Evolutionary conservation across 2,329 filamentous ascomycete species (phyloP), one percentile per base, ranked within the genome.

Genomic region (Sclerotinia minor): DNA sequence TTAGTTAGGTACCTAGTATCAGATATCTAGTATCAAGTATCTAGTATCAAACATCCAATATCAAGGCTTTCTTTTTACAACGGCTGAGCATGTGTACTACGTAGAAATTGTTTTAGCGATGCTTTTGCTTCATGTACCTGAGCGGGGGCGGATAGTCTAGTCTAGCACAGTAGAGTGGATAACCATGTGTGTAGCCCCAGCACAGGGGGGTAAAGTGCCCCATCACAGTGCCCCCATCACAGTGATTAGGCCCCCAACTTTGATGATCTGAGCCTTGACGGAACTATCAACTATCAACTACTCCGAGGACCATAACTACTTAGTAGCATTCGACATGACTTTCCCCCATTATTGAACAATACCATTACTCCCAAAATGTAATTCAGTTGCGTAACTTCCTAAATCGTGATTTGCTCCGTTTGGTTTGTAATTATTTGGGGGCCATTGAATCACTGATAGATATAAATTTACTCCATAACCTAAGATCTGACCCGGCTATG

Each of bases 211-310:
- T 50, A n/a, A 5, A 3, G 9, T 15, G 15, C n/a, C n/a, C n/a
- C 29, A 54, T 32, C 52, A 54, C 53, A 38, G 29, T 55, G 29
- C 38, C n/a, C n/a, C n/a, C 17, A 45, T 19, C 5, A 44, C 38
- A 59, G 41, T 60, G 41, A 60, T 32, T 17, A 60, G 41, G 44
- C 57, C 57, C 26, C 57, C 57, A 60, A 49, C 19, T 60, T 60
- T 60, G 26, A 24, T n/a, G 24, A 7, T 47, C 57, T 60, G 57
- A 26, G 11, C 41, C 26, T 2, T 38, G 6, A 38, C 32, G 9
- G 53, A 4, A 38, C 35, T 38, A 38, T 38, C 35, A 9, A 38
- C 38, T 38, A 38, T 38, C 38, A 9, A 35, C 35, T 35, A 35
- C n/a, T n/a, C n/a, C n/a, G n/a, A n/a, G n/a, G n/a, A 35, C 29